These are phyloP conservation scores for Blastobotrys capitulatus DNA, from an alignment of 1,139 yeast species.

Conservation along the genomic window DNA sequence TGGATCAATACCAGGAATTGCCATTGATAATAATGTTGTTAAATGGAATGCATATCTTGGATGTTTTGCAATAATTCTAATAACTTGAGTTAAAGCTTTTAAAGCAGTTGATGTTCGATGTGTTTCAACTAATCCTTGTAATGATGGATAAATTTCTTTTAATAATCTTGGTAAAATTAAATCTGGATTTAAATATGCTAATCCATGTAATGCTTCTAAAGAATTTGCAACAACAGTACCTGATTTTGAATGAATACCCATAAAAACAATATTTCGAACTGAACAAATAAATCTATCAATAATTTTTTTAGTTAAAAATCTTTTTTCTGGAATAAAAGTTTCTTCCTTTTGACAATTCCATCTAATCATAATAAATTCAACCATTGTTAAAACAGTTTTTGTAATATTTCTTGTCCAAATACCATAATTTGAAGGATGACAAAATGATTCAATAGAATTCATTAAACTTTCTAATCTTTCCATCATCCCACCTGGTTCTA, in stretches of 20 bases:
- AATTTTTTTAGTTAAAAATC: conserved; percentile 42
- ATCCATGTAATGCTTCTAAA: conserved; percentile 53
- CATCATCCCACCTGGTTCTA: conserved; percentile 45
- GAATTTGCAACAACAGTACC: conserved; percentile 54
- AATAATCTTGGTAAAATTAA: conserved; percentile 59
- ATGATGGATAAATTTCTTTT: conserved; percentile 75
- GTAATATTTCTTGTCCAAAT: conserved; percentile 75
- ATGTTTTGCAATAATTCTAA: conserved; percentile 60
- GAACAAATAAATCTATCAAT: conserved; percentile 50
- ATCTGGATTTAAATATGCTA: conserved; percentile 61
- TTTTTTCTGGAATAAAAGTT: conserved; percentile 37
- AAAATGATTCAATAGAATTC: conserved; percentile 74
- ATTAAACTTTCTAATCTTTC: conserved; percentile 50
- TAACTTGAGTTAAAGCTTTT: conserved; percentile 57
- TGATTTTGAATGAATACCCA: conserved; percentile 78
- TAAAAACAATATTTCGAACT: conserved; percentile 53
- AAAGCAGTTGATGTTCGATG: conserved; percentile 78
- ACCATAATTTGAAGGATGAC: conserved; percentile 89
- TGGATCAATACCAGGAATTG: conserved; percentile 80
- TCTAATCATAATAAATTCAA: conserved; percentile 31
- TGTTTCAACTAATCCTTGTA: conserved; percentile 70
- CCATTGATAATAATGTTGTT: conserved; percentile 62
- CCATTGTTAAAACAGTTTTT: conserved; percentile 45
- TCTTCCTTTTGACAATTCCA: conserved; percentile 35
- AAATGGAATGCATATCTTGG: conserved; percentile 73